phyloP scores from a whole-genome alignment of 805 yeast genomes.

The Starmerella apis region DNA sequence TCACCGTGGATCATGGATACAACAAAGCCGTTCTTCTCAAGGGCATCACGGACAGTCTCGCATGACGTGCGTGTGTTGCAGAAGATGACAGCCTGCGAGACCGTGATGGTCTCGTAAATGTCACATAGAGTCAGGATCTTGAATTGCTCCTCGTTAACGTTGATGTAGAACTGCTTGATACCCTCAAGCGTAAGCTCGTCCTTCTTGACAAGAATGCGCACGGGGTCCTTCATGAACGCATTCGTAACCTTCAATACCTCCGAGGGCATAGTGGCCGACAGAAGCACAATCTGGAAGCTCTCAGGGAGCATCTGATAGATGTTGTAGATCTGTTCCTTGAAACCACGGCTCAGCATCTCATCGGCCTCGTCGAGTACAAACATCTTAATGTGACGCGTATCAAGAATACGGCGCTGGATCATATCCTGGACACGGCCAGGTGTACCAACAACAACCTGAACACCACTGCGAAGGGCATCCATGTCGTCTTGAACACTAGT shows the following conservation, averaged over 20 bases:
- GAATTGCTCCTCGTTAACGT: slow-evolving; percentile 87
- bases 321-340: slow-evolving; percentile 91
- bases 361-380: slow-evolving; percentile 96
- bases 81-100: slow-evolving; percentile 95
- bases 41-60: slow-evolving; percentile 69
- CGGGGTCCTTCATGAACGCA: slow-evolving; percentile 91
- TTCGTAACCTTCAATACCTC: slow-evolving; percentile 85
- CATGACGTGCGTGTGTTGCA: slow-evolving; percentile 94
- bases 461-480: slow-evolving; percentile 72
- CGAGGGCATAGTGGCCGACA: slow-evolving; percentile 88
- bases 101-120: slow-evolving; percentile 86
- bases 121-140: slow-evolving; percentile 92
- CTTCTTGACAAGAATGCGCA: slow-evolving; percentile 84
- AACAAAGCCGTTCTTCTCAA: slow-evolving; percentile 72
- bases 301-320: slow-evolving; percentile 81
- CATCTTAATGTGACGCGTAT: slow-evolving; percentile 79
- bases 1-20: slow-evolving; percentile 95
- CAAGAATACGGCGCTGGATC: slow-evolving; percentile 81
- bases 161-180: slow-evolving; percentile 81
- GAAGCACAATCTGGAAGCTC: slow-evolving; percentile 85
- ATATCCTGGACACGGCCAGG: slow-evolving; percentile 97
- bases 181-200: slow-evolving; percentile 95
- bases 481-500: slow-evolving; percentile 81
- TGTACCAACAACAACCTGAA: slow-evolving; percentile 92
- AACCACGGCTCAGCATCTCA: slow-evolving; percentile 87